Evolutionary conservation across 805 yeast genomes (phyloP), one percentile per base, ranked within the genome.

Genomic region (Diddensiella santjacobensis): DNA sequence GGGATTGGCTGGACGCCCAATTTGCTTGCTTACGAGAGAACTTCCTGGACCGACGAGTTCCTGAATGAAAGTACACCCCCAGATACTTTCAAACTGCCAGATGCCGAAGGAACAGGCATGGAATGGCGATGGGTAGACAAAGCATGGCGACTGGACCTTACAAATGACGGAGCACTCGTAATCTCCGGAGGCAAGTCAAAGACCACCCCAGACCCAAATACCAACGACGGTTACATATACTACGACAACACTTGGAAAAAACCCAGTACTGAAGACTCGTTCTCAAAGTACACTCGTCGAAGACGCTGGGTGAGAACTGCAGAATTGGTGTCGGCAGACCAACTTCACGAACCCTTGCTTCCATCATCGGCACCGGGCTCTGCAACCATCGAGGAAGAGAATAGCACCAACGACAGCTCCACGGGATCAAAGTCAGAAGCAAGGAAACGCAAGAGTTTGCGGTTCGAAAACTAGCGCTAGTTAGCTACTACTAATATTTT

Each of bases 1-100:
- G 98, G 97, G 11, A 87, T 91, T 58, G 99, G 99, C 10, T 91
- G 99, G 99, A 91, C 98, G 0, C 74, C 95, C 13, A 89, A 89
- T 61, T 73, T 93, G 63, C 74, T 93, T 53, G 83, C 95, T 43
- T 91, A 91, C 63, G 99, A 91, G 68, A 78, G 99, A 62, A 83
- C 96, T 0, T 84, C 98, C 2, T 91, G 98, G 97, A 90, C 98
- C 0, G 99, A 91, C 64, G 97, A 90, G 65, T 90, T 89, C 61
- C 71, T 89, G 53, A 91, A 90, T 65, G 96, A 89, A 63, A 78
- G 87, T 1, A 80, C 84, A 3, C 73, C 89, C 5, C 83, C 90
- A 17, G 93, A 84, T 3, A 68, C 74, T 17, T 91, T 91, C 67
- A 80, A 81, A 63, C 71, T 91, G 49, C 98, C 99, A 2, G 87